These are phyloP conservation scores for Penicillium ucsense DNA, from an alignment of 495 filamentous ascomycete species.

Conservation along the genomic window DNA sequence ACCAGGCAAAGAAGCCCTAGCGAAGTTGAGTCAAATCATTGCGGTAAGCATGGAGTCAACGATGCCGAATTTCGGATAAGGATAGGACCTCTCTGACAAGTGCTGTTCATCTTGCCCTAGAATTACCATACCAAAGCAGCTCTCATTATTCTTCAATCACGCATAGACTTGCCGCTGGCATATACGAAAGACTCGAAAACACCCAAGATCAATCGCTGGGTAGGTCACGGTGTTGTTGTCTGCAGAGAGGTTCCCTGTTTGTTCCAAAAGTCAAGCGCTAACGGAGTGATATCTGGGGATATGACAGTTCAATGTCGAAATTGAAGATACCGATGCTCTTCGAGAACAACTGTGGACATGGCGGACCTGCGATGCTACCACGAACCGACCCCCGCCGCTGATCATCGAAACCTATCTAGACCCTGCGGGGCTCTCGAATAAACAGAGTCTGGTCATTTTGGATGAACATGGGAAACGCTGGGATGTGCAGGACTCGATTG, in stretches of 20 bases:
- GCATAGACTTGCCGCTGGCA: constrained; percentile 57
- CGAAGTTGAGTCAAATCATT: constrained; percentile 82
- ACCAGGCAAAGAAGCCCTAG: constrained; percentile 47
- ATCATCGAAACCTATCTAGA: constrained; percentile 88
- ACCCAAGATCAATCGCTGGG: constrained; percentile 83
- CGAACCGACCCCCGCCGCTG: constrained; percentile 72
- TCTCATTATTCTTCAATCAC: constrained; percentile 71
- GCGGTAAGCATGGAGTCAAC: constrained; percentile 48
- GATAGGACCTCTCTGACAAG: background rate
- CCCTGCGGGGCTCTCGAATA: constrained; percentile 66
- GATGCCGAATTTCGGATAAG: background rate
- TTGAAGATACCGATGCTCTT: constrained; percentile 84
- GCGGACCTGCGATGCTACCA: constrained; percentile 64
- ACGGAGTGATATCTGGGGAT: background rate
- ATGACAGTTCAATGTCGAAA: constrained; percentile 79
- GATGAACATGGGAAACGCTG: constrained; percentile 85
- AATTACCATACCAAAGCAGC: constrained; percentile 88
- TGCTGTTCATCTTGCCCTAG: constrained; percentile 32
- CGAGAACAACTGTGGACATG: constrained; percentile 70
- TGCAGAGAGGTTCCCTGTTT: background rate
- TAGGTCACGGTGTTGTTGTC: constrained; percentile 39
- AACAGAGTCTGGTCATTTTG: constrained; percentile 75
- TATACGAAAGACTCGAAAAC: constrained; percentile 46
- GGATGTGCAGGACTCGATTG: constrained; percentile 81
- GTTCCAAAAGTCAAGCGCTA: background rate